These are phyloP conservation scores for Saccharomyces paradoxus DNA, from an alignment of 805 yeast genomes.

Conservation along the genomic window DNA sequence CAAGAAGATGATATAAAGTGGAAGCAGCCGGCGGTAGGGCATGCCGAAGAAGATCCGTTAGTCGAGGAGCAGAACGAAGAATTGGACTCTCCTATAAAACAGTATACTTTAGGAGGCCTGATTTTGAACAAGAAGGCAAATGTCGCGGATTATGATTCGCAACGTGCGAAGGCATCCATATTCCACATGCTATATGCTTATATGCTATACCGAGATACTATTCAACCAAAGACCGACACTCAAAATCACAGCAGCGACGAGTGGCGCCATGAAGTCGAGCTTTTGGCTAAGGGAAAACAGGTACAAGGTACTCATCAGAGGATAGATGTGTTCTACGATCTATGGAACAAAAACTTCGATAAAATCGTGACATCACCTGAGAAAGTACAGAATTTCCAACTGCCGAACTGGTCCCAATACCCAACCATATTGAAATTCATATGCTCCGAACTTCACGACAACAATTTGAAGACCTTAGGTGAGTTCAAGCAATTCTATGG, in stretches of 20 bases:
- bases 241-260: neutral
- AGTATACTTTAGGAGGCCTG: neutral
- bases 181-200: neutral
- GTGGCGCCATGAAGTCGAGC: neutral
- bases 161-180: neutral
- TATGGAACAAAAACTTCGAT: slow-evolving; percentile 19
- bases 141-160: neutral
- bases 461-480: slow-evolving; percentile 14
- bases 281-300: neutral
- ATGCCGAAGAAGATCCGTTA: neutral
- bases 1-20: neutral
- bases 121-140: neutral
- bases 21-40: neutral
- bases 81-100: neutral
- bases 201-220: neutral
- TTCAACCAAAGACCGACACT: neutral
- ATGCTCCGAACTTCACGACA: slow-evolving; percentile 14
- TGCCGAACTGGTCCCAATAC: slow-evolving; percentile 23
- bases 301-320: neutral
- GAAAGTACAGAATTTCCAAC: slow-evolving; percentile 17
- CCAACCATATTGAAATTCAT: slow-evolving; percentile 15
- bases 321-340: slow-evolving; percentile 14
- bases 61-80: neutral
- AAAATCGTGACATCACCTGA: slow-evolving; percentile 8
- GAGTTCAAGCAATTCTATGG: slow-evolving; percentile 22